Percentiles rank a stretch among this genome's conserved stretches.
These are phyloP conservation scores for Aureobasidium sp. DNA, from an alignment of 2,329 filamentous ascomycete genomes.

Conservation along the genomic window DNA sequence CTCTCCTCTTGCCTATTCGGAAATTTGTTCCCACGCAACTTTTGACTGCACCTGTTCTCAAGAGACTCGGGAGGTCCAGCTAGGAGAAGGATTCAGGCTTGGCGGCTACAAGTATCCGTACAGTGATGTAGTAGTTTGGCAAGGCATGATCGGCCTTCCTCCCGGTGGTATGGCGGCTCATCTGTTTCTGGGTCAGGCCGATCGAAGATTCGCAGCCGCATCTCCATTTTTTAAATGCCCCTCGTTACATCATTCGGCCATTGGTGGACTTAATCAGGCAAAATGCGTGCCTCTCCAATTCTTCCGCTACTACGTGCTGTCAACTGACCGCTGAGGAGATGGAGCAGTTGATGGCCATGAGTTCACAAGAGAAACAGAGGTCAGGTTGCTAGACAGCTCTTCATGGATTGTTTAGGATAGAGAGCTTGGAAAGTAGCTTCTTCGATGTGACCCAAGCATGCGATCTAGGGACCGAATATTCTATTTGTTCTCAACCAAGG, in stretches of 20 bases:
- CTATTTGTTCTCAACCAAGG: background rate
- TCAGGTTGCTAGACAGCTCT: background rate
- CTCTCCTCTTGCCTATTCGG: background rate
- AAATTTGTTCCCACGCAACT: background rate
- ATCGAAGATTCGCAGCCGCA: slow-evolving; percentile 2
- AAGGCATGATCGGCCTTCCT: background rate
- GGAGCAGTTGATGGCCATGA: background rate
- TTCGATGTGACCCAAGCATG: background rate
- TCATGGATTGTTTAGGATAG: background rate
- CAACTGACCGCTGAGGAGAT: background rate
- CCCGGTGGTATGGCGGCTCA: background rate
- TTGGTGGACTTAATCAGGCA: slow-evolving; percentile 6
- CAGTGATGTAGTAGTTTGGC: too few relatives aligned
- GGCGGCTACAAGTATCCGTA: background rate
- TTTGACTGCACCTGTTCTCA: background rate
- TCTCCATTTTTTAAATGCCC: background rate
- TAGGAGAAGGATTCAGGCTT: background rate
- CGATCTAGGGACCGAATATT: background rate
- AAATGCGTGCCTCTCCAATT: slow-evolving; percentile 1
- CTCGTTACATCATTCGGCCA: slow-evolving; percentile 5
- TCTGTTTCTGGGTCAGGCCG: background rate
- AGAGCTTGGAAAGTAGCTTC: background rate
- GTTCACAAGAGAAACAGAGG: background rate
- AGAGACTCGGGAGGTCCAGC: background rate
- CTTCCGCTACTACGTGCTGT: background rate